Percentiles rank a stretch among this genome's conserved stretches.
Conservation (phyloP, 2,329 filamentous ascomycete species). For the Paecilomyces sp. region DNA sequence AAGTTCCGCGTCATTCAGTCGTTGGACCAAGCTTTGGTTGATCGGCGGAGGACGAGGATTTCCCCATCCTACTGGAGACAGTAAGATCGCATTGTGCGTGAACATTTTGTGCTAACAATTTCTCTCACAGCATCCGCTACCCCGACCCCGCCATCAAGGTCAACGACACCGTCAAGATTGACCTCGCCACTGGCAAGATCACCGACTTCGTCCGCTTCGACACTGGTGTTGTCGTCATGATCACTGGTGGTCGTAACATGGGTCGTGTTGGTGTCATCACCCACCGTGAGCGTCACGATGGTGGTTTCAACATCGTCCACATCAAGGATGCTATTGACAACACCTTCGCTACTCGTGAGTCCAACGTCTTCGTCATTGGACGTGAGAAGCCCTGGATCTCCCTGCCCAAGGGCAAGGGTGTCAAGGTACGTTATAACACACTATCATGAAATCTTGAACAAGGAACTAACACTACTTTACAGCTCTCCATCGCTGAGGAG, state of each 20-base stretch:
- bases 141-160: constrained; percentile 98
- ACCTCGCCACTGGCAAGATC: constrained; percentile 96
- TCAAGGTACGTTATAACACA: constrained; percentile 56
- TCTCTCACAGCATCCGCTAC: constrained; percentile 79
- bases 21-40: constrained; percentile 99
- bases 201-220: constrained; percentile 97
- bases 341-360: constrained; percentile 98
- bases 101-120: constrained; percentile 27
- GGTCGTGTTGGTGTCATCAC: constrained; percentile 99
- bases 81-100: constrained; percentile 17
- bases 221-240: constrained; percentile 96
- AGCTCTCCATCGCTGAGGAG: constrained; percentile 97
- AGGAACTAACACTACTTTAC: constrained; percentile 5
- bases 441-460: neutral
- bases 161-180: constrained; percentile 99
- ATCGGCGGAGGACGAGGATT: constrained; percentile 36
- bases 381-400: constrained; percentile 99
- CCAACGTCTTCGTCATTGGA: constrained; percentile 99
- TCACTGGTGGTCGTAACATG: constrained; percentile 99
- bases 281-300: constrained; percentile 99
- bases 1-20: constrained; percentile 94
- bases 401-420: constrained; percentile 99
- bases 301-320: constrained; percentile 99
- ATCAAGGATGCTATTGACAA: constrained; percentile 99
- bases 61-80: constrained; percentile 22